Conservation (phyloP, 208 protist genomes). For the Trypanosoma rangeli region DNA sequence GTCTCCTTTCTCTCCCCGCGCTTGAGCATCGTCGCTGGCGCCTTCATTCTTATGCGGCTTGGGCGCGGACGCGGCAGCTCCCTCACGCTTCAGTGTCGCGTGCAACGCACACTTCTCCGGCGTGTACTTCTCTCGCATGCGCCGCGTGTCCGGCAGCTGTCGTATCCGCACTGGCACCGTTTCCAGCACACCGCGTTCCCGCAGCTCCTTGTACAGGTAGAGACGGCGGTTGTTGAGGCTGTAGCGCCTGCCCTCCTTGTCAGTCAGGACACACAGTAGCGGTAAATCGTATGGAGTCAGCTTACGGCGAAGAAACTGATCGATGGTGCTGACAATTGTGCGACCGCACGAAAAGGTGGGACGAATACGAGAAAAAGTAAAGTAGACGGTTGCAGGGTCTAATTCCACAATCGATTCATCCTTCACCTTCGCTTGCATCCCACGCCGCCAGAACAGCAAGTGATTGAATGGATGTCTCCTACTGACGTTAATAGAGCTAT, state of each 20-base stretch:
- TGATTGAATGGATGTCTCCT: not conserved
- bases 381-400: slow-evolving; percentile 70
- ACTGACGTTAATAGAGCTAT: not conserved
- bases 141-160: slow-evolving; percentile 56
- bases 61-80: not conserved
- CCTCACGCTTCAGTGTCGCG: slow-evolving; percentile 71
- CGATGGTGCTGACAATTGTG: slow-evolving; percentile 67
- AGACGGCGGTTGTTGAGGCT: slow-evolving; percentile 88
- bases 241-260: slow-evolving; percentile 51
- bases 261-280: slow-evolving; percentile 64
- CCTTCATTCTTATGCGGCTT: not conserved
- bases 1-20: not conserved
- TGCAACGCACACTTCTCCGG: slow-evolving; percentile 65
- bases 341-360: slow-evolving; percentile 83
- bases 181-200: slow-evolving; percentile 34
- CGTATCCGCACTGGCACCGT: slow-evolving; percentile 68
- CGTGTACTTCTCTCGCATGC: slow-evolving; percentile 80
- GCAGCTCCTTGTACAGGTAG: slow-evolving; percentile 83
- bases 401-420: slow-evolving; percentile 39
- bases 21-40: slow-evolving; percentile 2
- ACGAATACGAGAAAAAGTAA: slow-evolving; percentile 87
- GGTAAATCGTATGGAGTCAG: slow-evolving; percentile 63
- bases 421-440: slow-evolving; percentile 1
- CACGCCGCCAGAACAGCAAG: not conserved
- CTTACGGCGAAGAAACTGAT: slow-evolving; percentile 55